Conservation (phyloP, 2,329 filamentous ascomycete genomes). For the Bisporella sp. region DNA sequence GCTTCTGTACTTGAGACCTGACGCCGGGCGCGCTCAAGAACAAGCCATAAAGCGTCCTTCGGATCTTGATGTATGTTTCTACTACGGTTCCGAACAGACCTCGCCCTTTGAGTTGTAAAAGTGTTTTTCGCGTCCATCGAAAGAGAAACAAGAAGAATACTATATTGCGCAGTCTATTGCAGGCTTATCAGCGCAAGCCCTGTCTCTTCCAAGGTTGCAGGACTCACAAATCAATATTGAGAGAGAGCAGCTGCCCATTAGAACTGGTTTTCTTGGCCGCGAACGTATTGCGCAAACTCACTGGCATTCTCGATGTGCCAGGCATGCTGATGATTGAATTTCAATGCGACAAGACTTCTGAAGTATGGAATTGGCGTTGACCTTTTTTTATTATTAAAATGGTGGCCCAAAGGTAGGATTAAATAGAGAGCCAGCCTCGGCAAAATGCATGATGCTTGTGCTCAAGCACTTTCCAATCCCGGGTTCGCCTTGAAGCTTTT, state of each 20-base stretch:
- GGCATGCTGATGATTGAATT: conserved; percentile 39
- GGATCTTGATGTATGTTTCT: conserved; percentile 65
- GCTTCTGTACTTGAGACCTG: conserved; percentile 74
- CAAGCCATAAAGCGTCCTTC: conserved; percentile 71
- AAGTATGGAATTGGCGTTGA: too few relatives aligned
- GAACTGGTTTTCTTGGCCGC: conserved; percentile 51
- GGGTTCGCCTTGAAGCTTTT: too few relatives aligned
- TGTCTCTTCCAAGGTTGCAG: too few relatives aligned
- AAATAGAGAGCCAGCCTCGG: too few relatives aligned
- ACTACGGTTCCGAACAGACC: conserved; percentile 73
- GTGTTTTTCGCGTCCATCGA: conserved; percentile 71
- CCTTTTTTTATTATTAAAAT: too few relatives aligned
- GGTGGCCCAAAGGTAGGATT: too few relatives aligned
- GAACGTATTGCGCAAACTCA: conserved; percentile 63
- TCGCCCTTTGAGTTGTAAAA: conserved; percentile 82
- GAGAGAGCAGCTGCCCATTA: conserved; percentile 47
- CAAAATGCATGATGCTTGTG: too few relatives aligned
- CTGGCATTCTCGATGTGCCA: conserved; percentile 62
- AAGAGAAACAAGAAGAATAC: conserved; percentile 85
- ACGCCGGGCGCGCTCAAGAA: conserved; percentile 86
- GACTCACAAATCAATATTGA: conserved; percentile 65
- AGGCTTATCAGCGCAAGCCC: too few relatives aligned
- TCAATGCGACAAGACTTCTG: too few relatives aligned
- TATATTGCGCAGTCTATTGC: conserved; percentile 68
- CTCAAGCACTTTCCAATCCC: too few relatives aligned